Evolutionary conservation across 305 asterid species (phyloP).

Genomic region (Solanum hybrid): DNA sequence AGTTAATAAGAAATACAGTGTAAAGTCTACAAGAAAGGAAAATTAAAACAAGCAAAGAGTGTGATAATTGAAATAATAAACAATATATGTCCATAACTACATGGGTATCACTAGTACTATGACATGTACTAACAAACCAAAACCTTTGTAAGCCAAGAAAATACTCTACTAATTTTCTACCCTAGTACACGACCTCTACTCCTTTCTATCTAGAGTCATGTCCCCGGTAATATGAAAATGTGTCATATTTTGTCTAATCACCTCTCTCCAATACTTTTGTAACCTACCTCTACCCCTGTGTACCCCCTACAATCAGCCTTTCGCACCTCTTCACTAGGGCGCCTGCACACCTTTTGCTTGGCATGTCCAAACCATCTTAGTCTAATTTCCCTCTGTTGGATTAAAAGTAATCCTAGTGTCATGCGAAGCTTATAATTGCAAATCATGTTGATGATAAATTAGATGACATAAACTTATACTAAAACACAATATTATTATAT

Average conservation of each 20-base stretch:
- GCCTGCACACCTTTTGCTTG: not conserved
- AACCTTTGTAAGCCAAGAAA: not conserved
- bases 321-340: not conserved
- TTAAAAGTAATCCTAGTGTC: not conserved
- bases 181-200: not conserved
- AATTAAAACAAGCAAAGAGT: not conserved
- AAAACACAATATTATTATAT: not conserved
- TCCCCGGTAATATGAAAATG: not conserved
- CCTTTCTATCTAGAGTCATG: not conserved
- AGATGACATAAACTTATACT: not conserved
- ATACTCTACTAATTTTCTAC: not conserved
- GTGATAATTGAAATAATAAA: not conserved
- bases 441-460: not conserved
- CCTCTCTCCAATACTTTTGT: not conserved
- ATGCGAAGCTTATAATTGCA: not conserved
- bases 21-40: not conserved
- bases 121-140: not conserved
- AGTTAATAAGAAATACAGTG: not conserved
- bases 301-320: not conserved
- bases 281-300: not conserved
- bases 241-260: not conserved
- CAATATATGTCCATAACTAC: not conserved
- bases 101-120: not conserved
- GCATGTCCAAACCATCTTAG: not conserved
- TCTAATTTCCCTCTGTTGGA: not conserved